These are phyloP conservation scores for Chaetomiaceae sp. DNA, from an alignment of 2,329 filamentous ascomycete species.

Conservation along the genomic window DNA sequence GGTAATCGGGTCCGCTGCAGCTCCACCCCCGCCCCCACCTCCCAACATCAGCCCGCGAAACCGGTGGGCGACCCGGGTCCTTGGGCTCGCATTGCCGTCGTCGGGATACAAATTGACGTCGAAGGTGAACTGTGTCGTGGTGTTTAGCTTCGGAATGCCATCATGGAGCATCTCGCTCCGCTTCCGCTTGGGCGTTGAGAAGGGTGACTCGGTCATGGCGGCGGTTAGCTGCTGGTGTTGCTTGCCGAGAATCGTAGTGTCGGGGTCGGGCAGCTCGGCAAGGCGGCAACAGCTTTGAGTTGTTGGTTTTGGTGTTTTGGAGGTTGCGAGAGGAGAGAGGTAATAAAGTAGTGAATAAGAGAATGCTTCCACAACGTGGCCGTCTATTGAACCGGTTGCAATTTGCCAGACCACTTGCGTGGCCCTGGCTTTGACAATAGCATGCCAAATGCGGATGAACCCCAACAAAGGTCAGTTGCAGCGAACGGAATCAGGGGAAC, in stretches of 20 bases:
- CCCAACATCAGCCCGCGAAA: constrained; percentile 49
- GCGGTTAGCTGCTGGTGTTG: constrained; percentile 2
- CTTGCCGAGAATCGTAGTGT: constrained; percentile 1
- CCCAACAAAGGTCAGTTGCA: too few relatives aligned
- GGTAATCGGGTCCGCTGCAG: constrained; percentile 3
- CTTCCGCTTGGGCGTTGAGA: constrained; percentile 32
- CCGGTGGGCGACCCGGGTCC: constrained; percentile 47
- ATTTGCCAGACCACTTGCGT: constrained; percentile 1
- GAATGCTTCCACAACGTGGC: background rate
- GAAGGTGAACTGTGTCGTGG: constrained; percentile 41
- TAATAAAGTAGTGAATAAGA: background rate
- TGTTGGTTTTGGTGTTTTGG: background rate
- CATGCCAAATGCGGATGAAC: background rate
- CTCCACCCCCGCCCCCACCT: constrained; percentile 43
- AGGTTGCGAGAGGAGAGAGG: too few relatives aligned
- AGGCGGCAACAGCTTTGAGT: background rate
- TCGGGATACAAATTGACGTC: constrained; percentile 35
- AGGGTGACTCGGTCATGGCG: constrained; percentile 23
- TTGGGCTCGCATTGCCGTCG: constrained; percentile 50
- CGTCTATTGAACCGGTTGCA: background rate
- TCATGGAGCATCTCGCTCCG: constrained; percentile 23
- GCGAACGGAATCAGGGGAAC: background rate
- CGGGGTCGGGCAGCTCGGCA: background rate
- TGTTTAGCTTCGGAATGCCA: constrained; percentile 17
- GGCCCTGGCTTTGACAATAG: background rate